Percentiles rank a stretch among this genome's conserved stretches.
Conservation (phyloP, 441 rosid species). For the Corymbia calophylla region DNA sequence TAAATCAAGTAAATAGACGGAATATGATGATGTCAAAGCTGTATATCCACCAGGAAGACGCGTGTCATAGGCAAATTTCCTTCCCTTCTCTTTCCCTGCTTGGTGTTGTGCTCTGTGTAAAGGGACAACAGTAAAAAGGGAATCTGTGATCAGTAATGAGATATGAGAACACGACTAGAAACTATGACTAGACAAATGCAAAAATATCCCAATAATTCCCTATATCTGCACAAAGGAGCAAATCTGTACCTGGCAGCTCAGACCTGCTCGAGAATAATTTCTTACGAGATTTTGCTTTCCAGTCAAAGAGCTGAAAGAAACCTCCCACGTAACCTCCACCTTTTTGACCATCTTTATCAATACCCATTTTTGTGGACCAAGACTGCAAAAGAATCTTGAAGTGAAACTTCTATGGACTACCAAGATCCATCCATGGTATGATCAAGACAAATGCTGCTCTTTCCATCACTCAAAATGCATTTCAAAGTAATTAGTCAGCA, state of each 20-base stretch:
- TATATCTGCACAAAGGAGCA: not conserved
- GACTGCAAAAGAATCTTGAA: not conserved
- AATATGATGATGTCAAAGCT: not conserved
- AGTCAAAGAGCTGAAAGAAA: slow-evolving; percentile 85
- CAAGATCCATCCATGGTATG: not conserved
- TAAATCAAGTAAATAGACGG: not conserved
- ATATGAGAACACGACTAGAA: not conserved
- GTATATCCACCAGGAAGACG: slow-evolving; percentile 33
- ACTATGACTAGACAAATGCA: not conserved
- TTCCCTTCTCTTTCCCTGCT: slow-evolving; percentile 62
- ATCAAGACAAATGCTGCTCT: not conserved
- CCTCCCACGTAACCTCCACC: slow-evolving; percentile 62
- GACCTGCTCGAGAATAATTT: slow-evolving; percentile 79
- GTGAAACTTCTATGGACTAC: not conserved
- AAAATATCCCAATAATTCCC: not conserved
- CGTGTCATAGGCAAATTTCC: slow-evolving; percentile 61
- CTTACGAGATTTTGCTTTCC: slow-evolving; percentile 95
- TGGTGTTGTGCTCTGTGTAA: slow-evolving; percentile 29
- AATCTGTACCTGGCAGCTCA: slow-evolving; percentile 52
- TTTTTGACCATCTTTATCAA: slow-evolving; percentile 58
- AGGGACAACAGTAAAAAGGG: not conserved
- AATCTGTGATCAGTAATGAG: not conserved
- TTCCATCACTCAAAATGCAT: not conserved
- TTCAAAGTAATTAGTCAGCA: not conserved
- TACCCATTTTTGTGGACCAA: slow-evolving; percentile 33